A percentile compares a stretch with the other conserved stretches of the same genome.
These are phyloP conservation scores for Sporobolomyces pararoseus DNA, from an alignment of 768 basidiomycete species.

Conservation along the genomic window DNA sequence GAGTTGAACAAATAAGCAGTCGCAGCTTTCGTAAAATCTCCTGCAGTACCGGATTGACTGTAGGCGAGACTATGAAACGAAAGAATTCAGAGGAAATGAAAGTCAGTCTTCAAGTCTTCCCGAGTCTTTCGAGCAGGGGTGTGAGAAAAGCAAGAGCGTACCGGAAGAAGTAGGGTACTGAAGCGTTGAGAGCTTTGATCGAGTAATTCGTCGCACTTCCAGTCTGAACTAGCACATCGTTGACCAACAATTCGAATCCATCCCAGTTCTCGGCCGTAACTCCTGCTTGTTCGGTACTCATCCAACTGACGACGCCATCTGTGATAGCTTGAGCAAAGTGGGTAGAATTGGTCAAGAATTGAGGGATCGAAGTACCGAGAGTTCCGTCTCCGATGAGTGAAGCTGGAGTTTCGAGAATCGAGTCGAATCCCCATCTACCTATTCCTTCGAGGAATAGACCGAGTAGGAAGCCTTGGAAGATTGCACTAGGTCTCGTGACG, in stretches of 20 bases:
- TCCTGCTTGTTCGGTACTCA: conserved; percentile 47
- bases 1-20: conserved; percentile 68
- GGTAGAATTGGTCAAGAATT: conserved; percentile 67
- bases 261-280: conserved; percentile 55
- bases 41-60: conserved; percentile 48
- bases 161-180: conserved; percentile 67
- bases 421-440: conserved; percentile 71
- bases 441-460: conserved; percentile 61
- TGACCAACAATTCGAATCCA: conserved; percentile 68
- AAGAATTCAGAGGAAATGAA: background rate
- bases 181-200: conserved; percentile 59
- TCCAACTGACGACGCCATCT: conserved; percentile 56
- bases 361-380: conserved; percentile 65
- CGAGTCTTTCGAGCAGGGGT: background rate
- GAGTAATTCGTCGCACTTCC: conserved; percentile 69
- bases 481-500: conserved; percentile 71
- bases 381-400: conserved; percentile 72
- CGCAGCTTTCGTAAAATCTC: conserved; percentile 77
- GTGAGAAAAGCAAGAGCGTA: conserved; percentile 58
- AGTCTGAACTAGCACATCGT: conserved; percentile 77
- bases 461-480: conserved; percentile 75
- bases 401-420: conserved; percentile 68
- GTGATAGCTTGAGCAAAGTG: conserved; percentile 56
- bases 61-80: conserved; percentile 44
- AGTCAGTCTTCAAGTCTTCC: background rate